Conservation (phyloP, 306 rosid genomes). For the Oxytropis ochrocephala region DNA sequence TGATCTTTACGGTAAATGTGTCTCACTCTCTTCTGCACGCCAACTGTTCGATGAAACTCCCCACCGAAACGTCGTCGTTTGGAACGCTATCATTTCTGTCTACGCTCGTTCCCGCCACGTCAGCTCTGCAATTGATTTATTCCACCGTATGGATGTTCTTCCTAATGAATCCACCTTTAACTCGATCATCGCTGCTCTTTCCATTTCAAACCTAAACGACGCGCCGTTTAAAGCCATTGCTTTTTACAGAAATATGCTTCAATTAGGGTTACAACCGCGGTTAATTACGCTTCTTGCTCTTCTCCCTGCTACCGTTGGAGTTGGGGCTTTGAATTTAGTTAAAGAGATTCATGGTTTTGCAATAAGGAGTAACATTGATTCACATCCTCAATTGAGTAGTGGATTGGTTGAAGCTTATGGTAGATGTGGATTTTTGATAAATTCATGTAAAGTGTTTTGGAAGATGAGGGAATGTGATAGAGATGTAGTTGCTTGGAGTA, state of each 20-base stretch:
- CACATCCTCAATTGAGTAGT: slow-evolving; percentile 53
- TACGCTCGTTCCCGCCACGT: slow-evolving; percentile 29
- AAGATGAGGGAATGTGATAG: slow-evolving; percentile 31
- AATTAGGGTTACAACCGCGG: slow-evolving; percentile 34
- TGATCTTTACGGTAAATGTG: slow-evolving; percentile 52
- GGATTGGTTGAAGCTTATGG: slow-evolving; percentile 74
- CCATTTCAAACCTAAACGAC: slow-evolving; percentile 15
- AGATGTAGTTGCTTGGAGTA: slow-evolving; percentile 79
- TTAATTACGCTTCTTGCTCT: slow-evolving; percentile 61
- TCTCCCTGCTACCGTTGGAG: slow-evolving; percentile 48
- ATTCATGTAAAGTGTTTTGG: slow-evolving; percentile 34
- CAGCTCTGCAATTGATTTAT: slow-evolving; percentile 35
- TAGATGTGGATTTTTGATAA: slow-evolving; percentile 48
- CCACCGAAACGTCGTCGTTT: slow-evolving; percentile 47
- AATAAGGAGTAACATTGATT: slow-evolving; percentile 37
- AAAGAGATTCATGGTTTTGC: slow-evolving; percentile 70
- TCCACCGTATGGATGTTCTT: slow-evolving; percentile 38
- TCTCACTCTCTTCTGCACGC: slow-evolving; percentile 41
- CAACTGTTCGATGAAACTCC: slow-evolving; percentile 60
- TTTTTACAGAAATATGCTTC: slow-evolving; percentile 45
- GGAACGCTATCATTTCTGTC: slow-evolving; percentile 62
- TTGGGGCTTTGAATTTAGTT: slow-evolving; percentile 47
- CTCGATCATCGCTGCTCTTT: slow-evolving; percentile 44
- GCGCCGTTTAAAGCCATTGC: slow-evolving; percentile 38
- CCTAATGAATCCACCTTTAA: slow-evolving; percentile 57